These are phyloP conservation scores for Naganishia randhawae DNA, from an alignment of 768 basidiomycete genomes.

Conservation along the genomic window DNA sequence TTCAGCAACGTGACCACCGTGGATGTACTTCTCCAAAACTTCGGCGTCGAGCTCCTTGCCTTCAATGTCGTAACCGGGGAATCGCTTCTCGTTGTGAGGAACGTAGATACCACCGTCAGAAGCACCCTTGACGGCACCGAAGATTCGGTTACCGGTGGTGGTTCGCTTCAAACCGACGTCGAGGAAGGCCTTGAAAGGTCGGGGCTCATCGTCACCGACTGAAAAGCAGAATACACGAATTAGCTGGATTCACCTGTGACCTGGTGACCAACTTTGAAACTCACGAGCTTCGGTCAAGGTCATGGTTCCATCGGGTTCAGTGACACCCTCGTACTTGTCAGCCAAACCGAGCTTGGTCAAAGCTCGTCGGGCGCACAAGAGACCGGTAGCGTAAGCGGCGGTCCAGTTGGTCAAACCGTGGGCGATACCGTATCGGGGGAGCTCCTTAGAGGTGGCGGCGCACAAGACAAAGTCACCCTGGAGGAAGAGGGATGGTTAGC, in stretches of 20 bases:
- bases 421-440: conserved; percentile 91
- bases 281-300: conserved; percentile 67
- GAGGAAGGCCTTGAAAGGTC: conserved; percentile 98
- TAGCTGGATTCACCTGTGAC: too few species aligned
- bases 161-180: conserved; percentile 98
- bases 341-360: conserved; percentile 91
- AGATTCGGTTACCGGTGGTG: conserved; percentile 93
- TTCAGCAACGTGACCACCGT: conserved; percentile 93
- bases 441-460: conserved; percentile 82
- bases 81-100: conserved; percentile 94
- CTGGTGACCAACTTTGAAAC: too few species aligned
- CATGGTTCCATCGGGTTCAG: conserved; percentile 84
- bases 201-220: conserved; percentile 84
- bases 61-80: conserved; percentile 96
- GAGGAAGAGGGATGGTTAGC: neutral
- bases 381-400: conserved; percentile 95
- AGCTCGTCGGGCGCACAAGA: conserved; percentile 89
- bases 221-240: neutral
- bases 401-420: conserved; percentile 99
- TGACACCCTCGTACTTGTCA: conserved; percentile 93
- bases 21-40: conserved; percentile 94
- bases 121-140: conserved; percentile 98
- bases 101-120: conserved; percentile 96
- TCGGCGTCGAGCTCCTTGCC: conserved; percentile 88
- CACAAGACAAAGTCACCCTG: conserved; percentile 93